phyloP scores from a whole-genome alignment of 202 grass and related monocot species.

The Eragrostis tef region DNA sequence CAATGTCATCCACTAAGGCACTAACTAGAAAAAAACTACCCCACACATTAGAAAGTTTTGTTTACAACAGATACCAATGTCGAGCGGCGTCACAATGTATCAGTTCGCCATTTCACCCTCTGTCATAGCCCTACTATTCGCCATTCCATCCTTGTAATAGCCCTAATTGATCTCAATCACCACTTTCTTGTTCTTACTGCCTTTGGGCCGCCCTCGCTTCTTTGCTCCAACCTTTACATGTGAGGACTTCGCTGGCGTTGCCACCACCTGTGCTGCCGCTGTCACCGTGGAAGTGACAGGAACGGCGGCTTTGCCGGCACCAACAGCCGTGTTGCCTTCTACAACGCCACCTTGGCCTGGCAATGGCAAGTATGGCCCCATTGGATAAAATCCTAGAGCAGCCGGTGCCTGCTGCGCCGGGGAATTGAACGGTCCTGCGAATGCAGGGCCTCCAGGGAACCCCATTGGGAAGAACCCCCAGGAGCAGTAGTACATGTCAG shows the following conservation, averaged over 20 bases:
- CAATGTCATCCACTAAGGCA: background rate
- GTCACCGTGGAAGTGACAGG: background rate
- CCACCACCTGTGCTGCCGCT: background rate
- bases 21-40: background rate
- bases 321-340: background rate
- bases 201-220: conserved; percentile 32
- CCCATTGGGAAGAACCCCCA: conserved; percentile 69
- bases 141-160: background rate
- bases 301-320: background rate
- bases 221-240: conserved; percentile 24
- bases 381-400: conserved; percentile 37
- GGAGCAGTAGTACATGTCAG: conserved; percentile 68
- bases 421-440: background rate
- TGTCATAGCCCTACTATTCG: background rate
- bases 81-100: background rate
- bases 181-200: conserved; percentile 35
- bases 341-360: background rate
- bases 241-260: conserved; percentile 13
- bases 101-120: background rate
- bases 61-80: conserved; percentile 5
- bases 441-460: conserved; percentile 44
- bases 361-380: conserved; percentile 40
- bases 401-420: background rate
- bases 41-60: conserved; percentile 1
- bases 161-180: conserved; percentile 37